Conservation (phyloP, 371 early-diverging fungal species). For the Actinomucor elegans region DNA sequence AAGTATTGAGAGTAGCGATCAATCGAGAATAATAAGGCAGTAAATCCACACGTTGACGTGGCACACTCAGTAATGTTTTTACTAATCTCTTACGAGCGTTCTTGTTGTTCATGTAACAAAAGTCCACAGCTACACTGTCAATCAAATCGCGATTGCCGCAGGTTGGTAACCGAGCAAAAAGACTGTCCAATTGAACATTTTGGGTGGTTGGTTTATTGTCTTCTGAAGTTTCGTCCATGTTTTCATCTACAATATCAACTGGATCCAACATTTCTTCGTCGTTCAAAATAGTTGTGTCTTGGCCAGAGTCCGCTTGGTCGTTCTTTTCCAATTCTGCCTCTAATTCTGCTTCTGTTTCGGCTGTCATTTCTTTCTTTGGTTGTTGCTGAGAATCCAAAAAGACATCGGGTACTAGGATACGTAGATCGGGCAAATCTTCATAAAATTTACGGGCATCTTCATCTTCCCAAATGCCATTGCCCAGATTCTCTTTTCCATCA, state of each 20-base stretch:
- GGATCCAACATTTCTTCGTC: conserved; percentile 38
- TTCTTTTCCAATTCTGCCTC: conserved; percentile 22
- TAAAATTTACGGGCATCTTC: conserved; percentile 86
- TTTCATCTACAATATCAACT: conserved; percentile 36
- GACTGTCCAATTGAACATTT: conserved; percentile 61
- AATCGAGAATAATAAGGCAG: conserved; percentile 91
- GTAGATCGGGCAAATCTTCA: conserved; percentile 76
- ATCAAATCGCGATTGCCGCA: conserved; percentile 82
- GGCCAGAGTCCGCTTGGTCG: not conserved
- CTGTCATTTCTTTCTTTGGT: conserved; percentile 11
- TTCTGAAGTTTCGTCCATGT: conserved; percentile 17
- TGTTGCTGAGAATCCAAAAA: conserved; percentile 61
- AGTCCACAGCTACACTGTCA: conserved; percentile 90
- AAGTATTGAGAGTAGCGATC: conserved; percentile 83
- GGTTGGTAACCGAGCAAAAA: conserved; percentile 76
- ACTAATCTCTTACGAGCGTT: conserved; percentile 74
- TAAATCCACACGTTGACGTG: conserved; percentile 80
- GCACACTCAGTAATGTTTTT: conserved; percentile 75
- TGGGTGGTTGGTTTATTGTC: conserved; percentile 46
- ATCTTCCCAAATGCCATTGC: conserved; percentile 83
- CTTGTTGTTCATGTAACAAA: conserved; percentile 88
- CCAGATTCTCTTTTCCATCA: conserved; percentile 49
- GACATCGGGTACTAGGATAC: conserved; percentile 74
- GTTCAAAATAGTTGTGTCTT: conserved; percentile 1
- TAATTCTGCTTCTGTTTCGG: conserved; percentile 28